Evolutionary conservation across 768 basidiomycete species (phyloP).

Genomic region (Tulasnella sp.): DNA sequence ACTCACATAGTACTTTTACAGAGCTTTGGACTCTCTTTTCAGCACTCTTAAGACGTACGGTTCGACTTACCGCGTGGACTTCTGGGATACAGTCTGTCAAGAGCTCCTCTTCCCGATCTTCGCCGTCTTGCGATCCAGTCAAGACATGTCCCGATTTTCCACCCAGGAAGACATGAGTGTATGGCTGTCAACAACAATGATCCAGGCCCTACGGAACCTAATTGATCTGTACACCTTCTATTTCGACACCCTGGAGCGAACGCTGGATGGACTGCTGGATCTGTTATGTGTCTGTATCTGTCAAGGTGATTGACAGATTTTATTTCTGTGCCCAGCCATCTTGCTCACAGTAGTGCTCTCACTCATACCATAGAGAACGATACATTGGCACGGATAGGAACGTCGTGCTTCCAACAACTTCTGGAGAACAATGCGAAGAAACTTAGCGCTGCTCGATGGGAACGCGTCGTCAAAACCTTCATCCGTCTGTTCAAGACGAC

Average conservation of each 20-base stretch:
- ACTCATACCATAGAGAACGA: conserved; percentile 70
- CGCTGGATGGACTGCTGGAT: conserved; percentile 88
- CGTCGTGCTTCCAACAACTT: conserved; percentile 92
- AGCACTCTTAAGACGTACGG: conserved; percentile 88
- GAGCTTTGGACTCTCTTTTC: conserved; percentile 94
- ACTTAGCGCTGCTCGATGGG: conserved; percentile 77
- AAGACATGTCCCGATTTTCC: conserved; percentile 84
- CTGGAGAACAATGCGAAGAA: conserved; percentile 87
- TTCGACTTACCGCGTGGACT: conserved; percentile 69
- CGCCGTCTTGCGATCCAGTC: conserved; percentile 83
- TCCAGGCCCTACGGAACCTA: conserved; percentile 89
- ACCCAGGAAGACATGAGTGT: conserved; percentile 99
- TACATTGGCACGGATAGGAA: conserved; percentile 92
- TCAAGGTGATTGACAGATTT: conserved; percentile 55
- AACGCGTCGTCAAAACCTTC: conserved; percentile 82
- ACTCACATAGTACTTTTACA: conserved; percentile 26
- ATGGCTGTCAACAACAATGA: conserved; percentile 98
- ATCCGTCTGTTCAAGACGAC: conserved; percentile 96
- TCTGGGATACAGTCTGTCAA: conserved; percentile 97
- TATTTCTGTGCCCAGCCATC: background rate
- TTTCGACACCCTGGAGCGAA: conserved; percentile 81
- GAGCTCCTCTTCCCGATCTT: conserved; percentile 98
- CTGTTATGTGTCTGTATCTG: conserved; percentile 93
- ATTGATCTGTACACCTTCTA: conserved; percentile 94
- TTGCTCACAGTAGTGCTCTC: background rate